These are phyloP conservation scores for Debaryomycetaceae sp. DNA, from an alignment of 1,139 yeast species.

Conservation along the genomic window DNA sequence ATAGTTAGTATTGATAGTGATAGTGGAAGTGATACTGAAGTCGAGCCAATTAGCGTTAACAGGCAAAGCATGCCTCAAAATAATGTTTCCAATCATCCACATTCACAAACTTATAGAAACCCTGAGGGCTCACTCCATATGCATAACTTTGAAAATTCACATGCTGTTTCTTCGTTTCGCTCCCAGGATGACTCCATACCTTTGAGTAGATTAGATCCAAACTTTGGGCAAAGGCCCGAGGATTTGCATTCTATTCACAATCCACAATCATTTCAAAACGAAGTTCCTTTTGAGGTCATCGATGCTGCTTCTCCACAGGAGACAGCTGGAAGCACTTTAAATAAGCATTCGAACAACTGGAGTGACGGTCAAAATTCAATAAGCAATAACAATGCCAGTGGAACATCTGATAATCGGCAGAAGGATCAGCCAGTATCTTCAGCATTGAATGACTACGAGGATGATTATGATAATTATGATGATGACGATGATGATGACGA, in stretches of 20 bases:
- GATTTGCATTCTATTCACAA: neutral
- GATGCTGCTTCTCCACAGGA: neutral
- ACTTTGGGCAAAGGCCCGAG: neutral
- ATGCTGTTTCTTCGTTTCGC: neutral
- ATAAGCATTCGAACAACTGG: neutral
- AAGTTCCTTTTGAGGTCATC: neutral
- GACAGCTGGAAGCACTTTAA: neutral
- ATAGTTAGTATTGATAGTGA: conserved; percentile 23
- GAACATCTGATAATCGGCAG: neutral
- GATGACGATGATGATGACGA: too few species aligned
- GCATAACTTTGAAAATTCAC: neutral
- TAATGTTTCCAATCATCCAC: neutral
- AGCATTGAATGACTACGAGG: too few species aligned
- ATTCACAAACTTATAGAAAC: neutral
- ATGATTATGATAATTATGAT: too few species aligned
- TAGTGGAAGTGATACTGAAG: neutral
- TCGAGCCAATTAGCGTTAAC: neutral
- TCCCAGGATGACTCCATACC: neutral
- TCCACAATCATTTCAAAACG: neutral
- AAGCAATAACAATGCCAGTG: neutral
- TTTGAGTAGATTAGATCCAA: neutral
- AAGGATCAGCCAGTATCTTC: neutral
- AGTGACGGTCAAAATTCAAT: neutral
- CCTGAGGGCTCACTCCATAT: neutral
- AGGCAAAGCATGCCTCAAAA: neutral